Evolutionary conservation across 805 yeast species (phyloP).

Genomic region (Candida verbasci): DNA sequence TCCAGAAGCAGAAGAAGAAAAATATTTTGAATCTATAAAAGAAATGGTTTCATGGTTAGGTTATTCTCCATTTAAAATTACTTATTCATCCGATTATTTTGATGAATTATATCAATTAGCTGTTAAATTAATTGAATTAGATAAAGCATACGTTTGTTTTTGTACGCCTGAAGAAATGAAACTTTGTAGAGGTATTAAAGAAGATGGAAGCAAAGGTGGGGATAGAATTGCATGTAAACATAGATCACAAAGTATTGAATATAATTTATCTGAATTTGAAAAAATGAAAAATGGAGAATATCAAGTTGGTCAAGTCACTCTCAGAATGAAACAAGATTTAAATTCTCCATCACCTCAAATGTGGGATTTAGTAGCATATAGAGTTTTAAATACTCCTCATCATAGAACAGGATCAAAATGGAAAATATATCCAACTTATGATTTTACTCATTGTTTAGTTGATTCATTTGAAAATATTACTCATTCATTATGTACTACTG

Average conservation of each 20-base stretch:
- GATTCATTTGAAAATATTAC: constrained; percentile 96
- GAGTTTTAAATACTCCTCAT: constrained; percentile 88
- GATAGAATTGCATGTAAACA: constrained; percentile 80
- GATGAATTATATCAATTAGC: constrained; percentile 86
- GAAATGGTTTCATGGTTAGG: constrained; percentile 93
- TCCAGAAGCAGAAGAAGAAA: constrained; percentile 97
- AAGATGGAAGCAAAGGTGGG: constrained; percentile 93
- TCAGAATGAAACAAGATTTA: constrained; percentile 96
- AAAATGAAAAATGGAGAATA: constrained; percentile 88
- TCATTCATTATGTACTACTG: constrained; percentile 95
- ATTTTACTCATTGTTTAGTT: constrained; percentile 97
- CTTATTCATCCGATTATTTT: constrained; percentile 95
- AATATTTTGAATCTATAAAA: constrained; percentile 77
- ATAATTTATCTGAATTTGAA: constrained; percentile 75
- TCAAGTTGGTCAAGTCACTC: constrained; percentile 85
- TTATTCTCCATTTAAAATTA: constrained; percentile 86
- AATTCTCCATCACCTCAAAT: constrained; percentile 92
- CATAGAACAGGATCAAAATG: constrained; percentile 96
- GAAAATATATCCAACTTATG: constrained; percentile 98
- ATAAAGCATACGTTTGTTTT: constrained; percentile 86
- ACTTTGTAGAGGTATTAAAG: constrained; percentile 82
- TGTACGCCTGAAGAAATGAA: constrained; percentile 90
- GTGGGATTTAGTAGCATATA: constrained; percentile 99
- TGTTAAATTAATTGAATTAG: constrained; percentile 66
- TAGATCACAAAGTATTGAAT: constrained; percentile 67